Evolutionary conservation across 768 basidiomycete genomes (phyloP), one percentile per base, ranked within the genome.

Genomic region (Gyrodon lividus): DNA sequence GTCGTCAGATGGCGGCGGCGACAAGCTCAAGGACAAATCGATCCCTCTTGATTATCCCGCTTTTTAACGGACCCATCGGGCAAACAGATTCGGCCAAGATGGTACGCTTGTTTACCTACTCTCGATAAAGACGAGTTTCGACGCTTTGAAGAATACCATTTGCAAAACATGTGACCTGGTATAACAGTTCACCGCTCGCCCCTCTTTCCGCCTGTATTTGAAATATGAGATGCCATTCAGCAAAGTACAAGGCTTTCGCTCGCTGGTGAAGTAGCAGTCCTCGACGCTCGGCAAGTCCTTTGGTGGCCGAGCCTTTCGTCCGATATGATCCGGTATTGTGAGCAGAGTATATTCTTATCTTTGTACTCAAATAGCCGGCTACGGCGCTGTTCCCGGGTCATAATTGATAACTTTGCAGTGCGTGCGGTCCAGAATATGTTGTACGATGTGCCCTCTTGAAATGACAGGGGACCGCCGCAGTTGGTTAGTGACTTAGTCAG

Each of bases 391-490:
- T 20, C 19, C 22, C 31, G 33, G 23, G 19, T 19, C 17, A 43
- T 33, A 43, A 9, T 19, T 40, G 34, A 58, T 44, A 14, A 14
- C 24, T 12, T 20, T 48, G 52, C 50, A 22, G 46, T 50, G 52
- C 55, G 33, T 39, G 13, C 44, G 34, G 33, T 20, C 37, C 40
- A 47, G 19, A 38, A n/a, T 31, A 30, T 33, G 41, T 26, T 19
- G 41, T 33, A 42, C 40, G 5, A 31, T 41, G 28, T 24, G 46
- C 46, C 42, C 48, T 46, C 40, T 30, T 60, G 40, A 42, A 38
- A 37, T 42, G 35, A 57, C 57, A 24, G 28, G 40, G 34, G 42
- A 43, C 24, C 39, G 31, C 43, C 43, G 55, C 44, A 44, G 33
- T 50, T 41, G 51, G 51, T 28, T 47, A 65, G 45, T 3, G 37